Evolutionary conservation across 306 rosid genomes (phyloP).

Genomic region (Prunus davidiana): DNA sequence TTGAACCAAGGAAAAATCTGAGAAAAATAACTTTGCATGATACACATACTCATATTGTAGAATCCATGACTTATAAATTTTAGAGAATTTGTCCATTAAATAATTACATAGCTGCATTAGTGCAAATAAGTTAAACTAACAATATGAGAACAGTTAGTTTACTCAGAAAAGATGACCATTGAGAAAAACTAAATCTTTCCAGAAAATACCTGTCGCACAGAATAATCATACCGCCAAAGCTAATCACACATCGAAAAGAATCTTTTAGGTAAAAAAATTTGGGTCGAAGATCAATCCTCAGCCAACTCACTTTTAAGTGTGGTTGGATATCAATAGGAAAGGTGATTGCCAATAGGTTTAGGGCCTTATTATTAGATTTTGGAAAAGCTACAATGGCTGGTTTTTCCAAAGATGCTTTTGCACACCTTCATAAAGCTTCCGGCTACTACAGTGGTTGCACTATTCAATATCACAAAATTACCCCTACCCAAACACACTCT

Average conservation of each 20-base stretch:
- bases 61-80: neutral
- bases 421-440: neutral
- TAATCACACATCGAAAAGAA: too few relatives aligned
- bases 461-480: neutral
- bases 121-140: neutral
- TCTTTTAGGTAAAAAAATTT: too few relatives aligned
- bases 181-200: too few relatives aligned
- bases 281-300: neutral
- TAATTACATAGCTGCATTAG: neutral
- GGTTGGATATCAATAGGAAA: neutral
- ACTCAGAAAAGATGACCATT: neutral
- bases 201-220: neutral
- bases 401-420: neutral
- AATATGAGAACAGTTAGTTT: neutral
- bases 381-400: neutral
- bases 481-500: neutral
- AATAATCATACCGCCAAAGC: neutral
- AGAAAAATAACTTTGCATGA: neutral
- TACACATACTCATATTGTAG: neutral
- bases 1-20: conserved; percentile 88
- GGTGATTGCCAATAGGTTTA: neutral
- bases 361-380: neutral
- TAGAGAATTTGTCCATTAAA: neutral
- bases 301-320: neutral
- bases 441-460: neutral